phyloP scores from a whole-genome alignment of 768 basidiomycete genomes.

The Mycena olivaceomarginata region DNA sequence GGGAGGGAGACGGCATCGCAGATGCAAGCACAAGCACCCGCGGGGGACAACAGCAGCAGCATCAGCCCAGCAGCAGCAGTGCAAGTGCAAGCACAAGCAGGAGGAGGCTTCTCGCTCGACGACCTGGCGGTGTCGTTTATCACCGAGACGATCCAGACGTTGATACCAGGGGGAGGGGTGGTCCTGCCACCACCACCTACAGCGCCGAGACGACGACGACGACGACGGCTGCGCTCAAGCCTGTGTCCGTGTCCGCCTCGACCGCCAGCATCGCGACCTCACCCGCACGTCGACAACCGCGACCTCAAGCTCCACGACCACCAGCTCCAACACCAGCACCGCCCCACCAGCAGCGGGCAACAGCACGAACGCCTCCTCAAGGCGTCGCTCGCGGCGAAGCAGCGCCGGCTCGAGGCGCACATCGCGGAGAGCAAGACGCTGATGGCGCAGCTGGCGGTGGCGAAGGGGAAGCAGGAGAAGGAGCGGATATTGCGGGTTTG shows the following conservation, averaged over 20 bases:
- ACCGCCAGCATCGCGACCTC: too few species aligned
- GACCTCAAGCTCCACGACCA: too few species aligned
- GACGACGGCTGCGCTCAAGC: too few species aligned
- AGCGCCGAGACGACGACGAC: too few species aligned
- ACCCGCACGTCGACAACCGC: too few species aligned
- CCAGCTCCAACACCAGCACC: slow-evolving; percentile 10
- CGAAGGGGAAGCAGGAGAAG: slow-evolving; percentile 71
- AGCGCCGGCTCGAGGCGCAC: slow-evolving; percentile 68
- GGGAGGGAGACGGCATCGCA: too few species aligned
- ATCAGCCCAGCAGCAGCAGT: too few species aligned
- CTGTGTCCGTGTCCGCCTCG: too few species aligned
- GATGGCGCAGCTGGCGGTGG: slow-evolving; percentile 66
- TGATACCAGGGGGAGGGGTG: slow-evolving; percentile 51
- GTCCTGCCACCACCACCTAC: background rate
- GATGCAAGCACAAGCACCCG: too few species aligned
- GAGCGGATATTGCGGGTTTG: slow-evolving; percentile 64
- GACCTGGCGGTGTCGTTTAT: slow-evolving; percentile 77
- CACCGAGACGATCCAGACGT: slow-evolving; percentile 71
- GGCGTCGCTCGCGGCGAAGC: slow-evolving; percentile 66
- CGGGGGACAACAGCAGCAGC: too few species aligned
- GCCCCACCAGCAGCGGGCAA: slow-evolving; percentile 29
- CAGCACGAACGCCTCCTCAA: slow-evolving; percentile 23
- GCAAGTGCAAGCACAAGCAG: background rate
- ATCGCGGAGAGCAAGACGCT: slow-evolving; percentile 72
- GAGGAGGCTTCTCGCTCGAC: slow-evolving; percentile 57